Base-by-base conservation (phyloP, 2,329 filamentous ascomycete genomes). In the Exserohilum turcica region DNA sequence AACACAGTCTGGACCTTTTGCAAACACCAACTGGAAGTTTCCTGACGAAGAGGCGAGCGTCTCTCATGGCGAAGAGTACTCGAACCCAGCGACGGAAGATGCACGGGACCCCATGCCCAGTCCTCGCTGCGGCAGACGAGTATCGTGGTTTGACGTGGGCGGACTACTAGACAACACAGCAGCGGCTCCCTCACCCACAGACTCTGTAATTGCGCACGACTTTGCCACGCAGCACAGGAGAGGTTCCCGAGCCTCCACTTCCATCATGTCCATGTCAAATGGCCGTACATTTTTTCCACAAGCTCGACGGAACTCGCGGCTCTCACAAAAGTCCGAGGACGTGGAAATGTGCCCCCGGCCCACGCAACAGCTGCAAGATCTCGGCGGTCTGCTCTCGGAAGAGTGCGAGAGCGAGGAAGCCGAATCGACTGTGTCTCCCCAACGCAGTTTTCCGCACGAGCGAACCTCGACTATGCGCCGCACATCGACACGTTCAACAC, bases 71-170 rank as follows among this genome's bases (percentile, higher is more conserved):
- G 66, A 63, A 43, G 59, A 59, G 16, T 66, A 71, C 9, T 59
- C 59, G 3, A 65, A 64, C 15, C 36, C 61, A 15, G 70, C 63
- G 28, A 49, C 55, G 10, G 56, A 57, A 5, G 55, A 68, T 9
- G 56, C 63, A 15, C 70, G 73, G 45, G 68, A 75, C 36, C 65
- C 75, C 19, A 68, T 74, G 38, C 68, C 77, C 39, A 73, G 71
- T 54, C 76, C 72, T 46, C 70, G 60, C 21, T 58, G 54, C 39
- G 63, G 60, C 10, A 81, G 84, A 4, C 79, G 83, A 40, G 84
- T 94, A 4, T 91, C 90, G 0, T 93, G 96, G 72, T 92, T 93
- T 64, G 92, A 96, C 61, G 87, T 92, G 1, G 91, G 91, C 18
- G 90, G 90, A 0, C 76, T 96, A 0, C 77, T 95, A 0, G 85